Percentiles rank a stretch among this genome's conserved stretches.
Evolutionary conservation across 441 rosid genomes (phyloP).

Genomic region (Isatis lusitanica): DNA sequence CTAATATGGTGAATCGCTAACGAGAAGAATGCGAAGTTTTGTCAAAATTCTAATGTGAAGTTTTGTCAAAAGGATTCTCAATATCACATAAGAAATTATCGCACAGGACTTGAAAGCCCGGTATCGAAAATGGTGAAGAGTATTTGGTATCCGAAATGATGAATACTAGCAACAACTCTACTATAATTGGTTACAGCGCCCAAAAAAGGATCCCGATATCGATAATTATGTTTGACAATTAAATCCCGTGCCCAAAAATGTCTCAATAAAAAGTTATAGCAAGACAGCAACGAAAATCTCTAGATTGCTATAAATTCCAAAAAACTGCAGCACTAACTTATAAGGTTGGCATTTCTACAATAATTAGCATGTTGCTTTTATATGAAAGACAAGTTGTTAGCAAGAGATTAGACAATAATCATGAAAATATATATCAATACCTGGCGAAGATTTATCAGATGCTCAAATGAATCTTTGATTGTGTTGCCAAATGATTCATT

Average conservation of each 20-base stretch:
- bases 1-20: background rate
- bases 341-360: constrained; percentile 8
- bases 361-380: constrained; percentile 1
- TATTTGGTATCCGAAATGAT: background rate
- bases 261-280: background rate
- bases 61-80: background rate
- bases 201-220: background rate
- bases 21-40: constrained; percentile 5
- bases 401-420: background rate
- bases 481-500: constrained; percentile 90
- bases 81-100: background rate
- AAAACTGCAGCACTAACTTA: background rate
- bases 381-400: background rate
- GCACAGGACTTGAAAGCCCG: background rate
- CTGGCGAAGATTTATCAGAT: constrained; percentile 97
- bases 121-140: background rate
- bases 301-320: background rate
- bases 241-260: background rate
- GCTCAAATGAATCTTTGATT: constrained; percentile 93
- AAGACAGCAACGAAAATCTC: background rate
- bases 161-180: constrained; percentile 2
- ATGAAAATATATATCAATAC: constrained; percentile 40
- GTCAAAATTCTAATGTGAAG: background rate
- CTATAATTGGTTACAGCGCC: background rate
- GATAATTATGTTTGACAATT: background rate